Evolutionary conservation across 371 early-diverging fungal species (phyloP).

Genomic region (Lichtheimia hyalospora): DNA sequence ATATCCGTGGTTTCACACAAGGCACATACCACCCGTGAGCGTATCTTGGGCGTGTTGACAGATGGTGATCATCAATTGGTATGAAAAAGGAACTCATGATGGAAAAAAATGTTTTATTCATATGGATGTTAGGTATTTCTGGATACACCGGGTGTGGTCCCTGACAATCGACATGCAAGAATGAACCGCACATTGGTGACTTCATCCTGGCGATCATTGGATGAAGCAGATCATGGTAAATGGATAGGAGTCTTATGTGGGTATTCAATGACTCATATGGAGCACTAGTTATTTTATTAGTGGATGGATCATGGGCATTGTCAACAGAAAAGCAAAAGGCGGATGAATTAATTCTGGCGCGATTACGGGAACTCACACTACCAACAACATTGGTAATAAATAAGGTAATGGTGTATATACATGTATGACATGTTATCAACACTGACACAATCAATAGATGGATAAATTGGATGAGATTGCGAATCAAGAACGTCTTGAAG

Average conservation of each 20-base stretch:
- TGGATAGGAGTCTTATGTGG: too few relatives aligned
- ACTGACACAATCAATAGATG: constrained; percentile 29
- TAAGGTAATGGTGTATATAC: constrained; percentile 48
- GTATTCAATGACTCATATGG: neutral
- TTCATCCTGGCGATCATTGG: constrained; percentile 72
- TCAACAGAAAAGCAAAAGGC: constrained; percentile 37
- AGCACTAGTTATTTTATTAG: constrained; percentile 54
- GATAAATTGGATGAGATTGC: constrained; percentile 55
- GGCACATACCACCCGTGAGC: constrained; percentile 77
- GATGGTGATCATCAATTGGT: constrained; percentile 61
- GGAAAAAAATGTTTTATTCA: neutral
- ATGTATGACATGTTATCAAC: neutral
- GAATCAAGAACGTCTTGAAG: constrained; percentile 33
- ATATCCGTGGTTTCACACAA: constrained; percentile 72
- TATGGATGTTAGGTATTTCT: constrained; percentile 41
- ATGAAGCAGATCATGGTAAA: constrained; percentile 66
- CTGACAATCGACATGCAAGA: constrained; percentile 38
- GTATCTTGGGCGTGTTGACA: constrained; percentile 58
- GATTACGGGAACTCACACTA: constrained; percentile 38
- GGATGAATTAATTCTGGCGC: constrained; percentile 60
- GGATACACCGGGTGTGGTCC: constrained; percentile 68
- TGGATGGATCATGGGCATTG: constrained; percentile 61
- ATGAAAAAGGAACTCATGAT: neutral
- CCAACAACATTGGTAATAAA: constrained; percentile 72
- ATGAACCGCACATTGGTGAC: constrained; percentile 66